These are phyloP conservation scores for Trichocladium antarcticum DNA, from an alignment of 495 filamentous ascomycete species.

Conservation along the genomic window DNA sequence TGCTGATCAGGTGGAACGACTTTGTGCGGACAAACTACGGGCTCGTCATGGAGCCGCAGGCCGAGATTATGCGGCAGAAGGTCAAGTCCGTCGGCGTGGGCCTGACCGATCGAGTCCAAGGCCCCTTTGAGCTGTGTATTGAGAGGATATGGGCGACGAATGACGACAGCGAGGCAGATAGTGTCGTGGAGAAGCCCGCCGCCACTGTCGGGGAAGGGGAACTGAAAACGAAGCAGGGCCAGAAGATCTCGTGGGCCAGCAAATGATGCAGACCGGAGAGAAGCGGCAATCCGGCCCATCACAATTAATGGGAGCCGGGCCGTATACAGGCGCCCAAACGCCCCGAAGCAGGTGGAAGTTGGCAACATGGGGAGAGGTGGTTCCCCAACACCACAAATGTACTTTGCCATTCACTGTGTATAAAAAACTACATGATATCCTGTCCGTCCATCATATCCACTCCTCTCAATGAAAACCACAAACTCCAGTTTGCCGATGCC, in stretches of 20 bases:
- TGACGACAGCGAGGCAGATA: slow-evolving; percentile 34
- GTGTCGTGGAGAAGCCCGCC: slow-evolving; percentile 5
- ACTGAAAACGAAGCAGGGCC: slow-evolving; percentile 39
- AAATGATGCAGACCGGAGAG: slow-evolving; percentile 4
- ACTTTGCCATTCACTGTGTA: too few relatives aligned
- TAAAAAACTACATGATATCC: too few relatives aligned
- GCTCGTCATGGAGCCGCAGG: slow-evolving; percentile 80
- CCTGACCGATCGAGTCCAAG: slow-evolving; percentile 77
- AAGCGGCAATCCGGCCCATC: too few relatives aligned
- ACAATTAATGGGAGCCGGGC: too few relatives aligned
- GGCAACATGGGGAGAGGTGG: too few relatives aligned
- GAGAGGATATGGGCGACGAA: slow-evolving; percentile 79
- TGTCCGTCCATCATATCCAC: too few relatives aligned
- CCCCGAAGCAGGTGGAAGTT: too few relatives aligned
- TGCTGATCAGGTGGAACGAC: slow-evolving; percentile 76
- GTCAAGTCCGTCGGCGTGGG: slow-evolving; percentile 78
- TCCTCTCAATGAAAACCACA: too few relatives aligned
- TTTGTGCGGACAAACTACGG: slow-evolving; percentile 94
- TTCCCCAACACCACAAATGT: too few relatives aligned
- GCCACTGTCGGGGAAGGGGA: slow-evolving; percentile 11
- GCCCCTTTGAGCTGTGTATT: slow-evolving; percentile 73
- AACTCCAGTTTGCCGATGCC: too few relatives aligned
- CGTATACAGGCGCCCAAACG: too few relatives aligned
- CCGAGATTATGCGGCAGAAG: slow-evolving; percentile 71
- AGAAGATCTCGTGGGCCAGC: slow-evolving; percentile 38